Conservation (phyloP, 495 filamentous ascomycete species). For the Penicillium crystallinum region DNA sequence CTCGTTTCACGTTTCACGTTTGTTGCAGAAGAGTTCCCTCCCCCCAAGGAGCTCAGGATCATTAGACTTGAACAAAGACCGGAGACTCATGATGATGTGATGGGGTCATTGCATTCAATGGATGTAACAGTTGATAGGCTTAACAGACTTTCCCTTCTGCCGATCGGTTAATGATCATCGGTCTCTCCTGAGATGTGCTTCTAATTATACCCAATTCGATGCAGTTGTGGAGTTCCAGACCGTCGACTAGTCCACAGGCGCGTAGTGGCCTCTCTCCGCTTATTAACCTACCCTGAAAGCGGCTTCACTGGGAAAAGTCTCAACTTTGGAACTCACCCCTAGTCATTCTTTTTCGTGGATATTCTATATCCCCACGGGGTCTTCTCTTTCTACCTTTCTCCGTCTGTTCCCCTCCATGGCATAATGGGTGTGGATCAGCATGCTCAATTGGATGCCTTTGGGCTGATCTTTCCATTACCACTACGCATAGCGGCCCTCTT, state of each 20-base stretch:
- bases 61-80: too few relatives aligned
- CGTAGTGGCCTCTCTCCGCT: slow-evolving; percentile 10
- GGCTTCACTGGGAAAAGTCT: slow-evolving; percentile 19
- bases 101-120: background rate
- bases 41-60: too few relatives aligned
- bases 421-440: slow-evolving; percentile 78
- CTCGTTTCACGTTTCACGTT: too few relatives aligned
- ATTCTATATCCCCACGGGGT: slow-evolving; percentile 7
- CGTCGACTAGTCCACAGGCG: slow-evolving; percentile 4
- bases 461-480: slow-evolving; percentile 77
- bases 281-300: slow-evolving; percentile 22
- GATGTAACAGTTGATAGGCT: background rate
- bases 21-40: too few relatives aligned
- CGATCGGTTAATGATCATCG: slow-evolving; percentile 6
- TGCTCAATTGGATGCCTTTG: slow-evolving; percentile 78
- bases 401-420: slow-evolving; percentile 27
- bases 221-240: slow-evolving; percentile 14
- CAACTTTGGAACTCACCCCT: slow-evolving; percentile 29
- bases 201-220: slow-evolving; percentile 12
- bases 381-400: slow-evolving; percentile 7
- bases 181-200: slow-evolving; percentile 4
- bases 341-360: slow-evolving; percentile 35
- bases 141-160: background rate
- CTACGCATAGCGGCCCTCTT: slow-evolving; percentile 75
- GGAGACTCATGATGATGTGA: background rate